Evolutionary conservation across 257 asterid genomes (phyloP), one percentile per base, ranked within the genome.

Genomic region (Misopates orontium): DNA sequence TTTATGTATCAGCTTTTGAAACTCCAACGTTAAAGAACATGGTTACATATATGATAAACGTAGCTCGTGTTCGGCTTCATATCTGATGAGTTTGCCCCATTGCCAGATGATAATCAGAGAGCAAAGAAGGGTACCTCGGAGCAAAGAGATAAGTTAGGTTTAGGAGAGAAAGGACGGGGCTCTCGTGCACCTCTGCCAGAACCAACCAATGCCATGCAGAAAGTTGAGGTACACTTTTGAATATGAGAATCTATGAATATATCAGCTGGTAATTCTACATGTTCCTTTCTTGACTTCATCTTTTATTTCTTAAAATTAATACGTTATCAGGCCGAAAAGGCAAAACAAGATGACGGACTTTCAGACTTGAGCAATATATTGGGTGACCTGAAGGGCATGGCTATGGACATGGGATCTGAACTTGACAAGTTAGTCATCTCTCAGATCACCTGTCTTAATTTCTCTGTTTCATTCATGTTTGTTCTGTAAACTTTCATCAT

Each of bases 81-180:
- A 32, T 19, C 48, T 62, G 45, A 69, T 53, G 54, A 50, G 41
- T 40, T 64, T 71, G 25, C 64, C 48, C 21, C 5, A 60, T 71
- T 17, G 40, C 39, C 83, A 93, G 99, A 86, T 62, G 87, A 84
- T 75, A 83, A 63, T 52, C 55, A 60, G 32, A 74, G 22, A 40
- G 86, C 74, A 68, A 90, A 86, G 74, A 68, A 67, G 40, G 71
- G 80, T 20, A 80, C 78, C 12, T 36, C 70, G 32, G 95, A 75
- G 68, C 85, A 90, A 74, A 83, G 99, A 58, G 87, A 86, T 25
- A 88, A 81, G 79, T 70, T 94, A 28, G 99, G 96, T 15, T 64
- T 91, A 50, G 83, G 56, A 18, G 14, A 24, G 19, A 82, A 83
- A 56, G 96, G 84, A 22, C 69, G 69, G 54, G 87, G 79, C 56